Evolutionary conservation across 2,329 filamentous ascomycete species (phyloP).

Genomic region (Neopestalotiopsis clavispora): DNA sequence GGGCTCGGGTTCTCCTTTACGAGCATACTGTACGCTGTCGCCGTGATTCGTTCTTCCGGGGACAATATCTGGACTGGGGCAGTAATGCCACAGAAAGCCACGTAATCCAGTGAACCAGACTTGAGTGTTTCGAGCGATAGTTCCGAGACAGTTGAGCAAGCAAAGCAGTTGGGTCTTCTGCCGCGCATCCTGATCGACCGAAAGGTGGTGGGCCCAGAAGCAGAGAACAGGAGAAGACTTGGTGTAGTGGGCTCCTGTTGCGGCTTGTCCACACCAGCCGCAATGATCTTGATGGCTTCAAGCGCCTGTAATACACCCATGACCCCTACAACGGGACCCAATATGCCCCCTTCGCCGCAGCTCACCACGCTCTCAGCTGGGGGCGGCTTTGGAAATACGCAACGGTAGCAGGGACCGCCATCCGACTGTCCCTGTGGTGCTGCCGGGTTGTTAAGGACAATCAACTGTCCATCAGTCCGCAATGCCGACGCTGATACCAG

Average conservation of each 20-base stretch:
- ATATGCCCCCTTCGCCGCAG: conserved; percentile 90
- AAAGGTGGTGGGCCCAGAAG: conserved; percentile 56
- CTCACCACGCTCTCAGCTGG: conserved; percentile 81
- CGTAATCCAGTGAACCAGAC: conserved; percentile 77
- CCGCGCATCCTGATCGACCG: conserved; percentile 76
- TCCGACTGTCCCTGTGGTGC: conserved; percentile 56
- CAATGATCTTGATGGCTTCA: conserved; percentile 85
- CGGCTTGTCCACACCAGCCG: conserved; percentile 37
- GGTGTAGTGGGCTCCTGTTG: conserved; percentile 30
- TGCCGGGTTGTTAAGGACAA: conserved; percentile 84
- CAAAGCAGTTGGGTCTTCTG: conserved; percentile 72
- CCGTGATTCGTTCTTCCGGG: conserved; percentile 71
- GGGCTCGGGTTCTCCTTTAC: conserved; percentile 18
- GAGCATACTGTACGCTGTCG: conserved; percentile 58
- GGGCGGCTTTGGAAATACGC: conserved; percentile 87
- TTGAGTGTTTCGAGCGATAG: conserved; percentile 68
- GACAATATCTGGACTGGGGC: conserved; percentile 60
- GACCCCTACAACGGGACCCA: conserved; percentile 88
- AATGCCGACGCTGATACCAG: conserved; percentile 90
- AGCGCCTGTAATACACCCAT: conserved; percentile 94
- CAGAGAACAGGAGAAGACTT: conserved; percentile 54
- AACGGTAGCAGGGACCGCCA: conserved; percentile 89
- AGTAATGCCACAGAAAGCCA: conserved; percentile 78
- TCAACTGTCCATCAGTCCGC: conserved; percentile 86
- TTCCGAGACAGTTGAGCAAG: conserved; percentile 69